A percentile compares a stretch with the other conserved stretches of the same genome.
Conservation (phyloP, 164 flowering plant species). For the Nelumbo lutea region DNA sequence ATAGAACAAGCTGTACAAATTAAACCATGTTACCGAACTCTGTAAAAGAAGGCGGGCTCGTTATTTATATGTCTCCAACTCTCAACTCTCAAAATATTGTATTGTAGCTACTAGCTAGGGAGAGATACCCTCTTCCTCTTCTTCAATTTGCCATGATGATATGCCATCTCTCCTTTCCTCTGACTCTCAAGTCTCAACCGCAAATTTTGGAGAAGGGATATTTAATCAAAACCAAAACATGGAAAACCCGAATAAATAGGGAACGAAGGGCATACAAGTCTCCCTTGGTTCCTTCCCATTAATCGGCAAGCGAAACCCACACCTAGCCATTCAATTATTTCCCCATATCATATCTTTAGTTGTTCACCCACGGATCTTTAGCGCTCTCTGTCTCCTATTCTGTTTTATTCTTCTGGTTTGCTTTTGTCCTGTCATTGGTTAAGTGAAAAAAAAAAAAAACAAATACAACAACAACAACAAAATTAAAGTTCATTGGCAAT, state of each 20-base stretch:
- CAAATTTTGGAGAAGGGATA: no score
- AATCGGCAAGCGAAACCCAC: not conserved
- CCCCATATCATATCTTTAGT: conserved; percentile 1
- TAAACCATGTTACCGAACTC: no score
- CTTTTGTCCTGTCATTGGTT: not conserved
- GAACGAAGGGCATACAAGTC: conserved; percentile 12
- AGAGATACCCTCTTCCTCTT: no score
- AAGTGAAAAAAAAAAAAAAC: not conserved
- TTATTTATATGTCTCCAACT: no score
- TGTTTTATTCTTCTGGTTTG: not conserved
- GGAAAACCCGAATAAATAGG: conserved; percentile 9
- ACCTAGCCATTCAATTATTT: not conserved
- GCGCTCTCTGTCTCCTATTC: not conserved
- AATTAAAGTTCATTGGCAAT: not conserved
- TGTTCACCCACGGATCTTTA: not conserved
- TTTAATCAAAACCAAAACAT: no score
- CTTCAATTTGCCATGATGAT: no score
- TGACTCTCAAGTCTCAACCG: no score
- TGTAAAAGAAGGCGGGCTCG: no score
- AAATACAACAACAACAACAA: not conserved
- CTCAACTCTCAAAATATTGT: no score
- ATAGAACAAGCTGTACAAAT: no score
- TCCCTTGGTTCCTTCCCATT: not conserved
- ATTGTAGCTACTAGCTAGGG: no score
- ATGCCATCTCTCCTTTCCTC: no score